These are phyloP conservation scores for Apiospora hydei DNA, from an alignment of 2,329 filamentous ascomycete species.

Conservation along the genomic window DNA sequence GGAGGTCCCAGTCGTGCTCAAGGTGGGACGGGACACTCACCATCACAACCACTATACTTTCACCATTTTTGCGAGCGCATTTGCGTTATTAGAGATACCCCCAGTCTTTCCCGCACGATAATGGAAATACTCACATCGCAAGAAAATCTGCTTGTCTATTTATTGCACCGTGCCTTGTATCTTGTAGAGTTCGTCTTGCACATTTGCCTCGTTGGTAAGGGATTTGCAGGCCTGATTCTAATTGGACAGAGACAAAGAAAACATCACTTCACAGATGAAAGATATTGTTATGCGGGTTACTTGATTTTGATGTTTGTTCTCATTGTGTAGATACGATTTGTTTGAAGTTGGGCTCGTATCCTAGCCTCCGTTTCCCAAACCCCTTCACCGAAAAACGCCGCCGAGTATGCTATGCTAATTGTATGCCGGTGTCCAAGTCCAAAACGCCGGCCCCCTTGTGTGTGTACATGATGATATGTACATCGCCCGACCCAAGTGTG, in stretches of 20 bases:
- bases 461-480: neutral
- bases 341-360: neutral
- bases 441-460: neutral
- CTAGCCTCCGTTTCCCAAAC: neutral
- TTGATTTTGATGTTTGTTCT: neutral
- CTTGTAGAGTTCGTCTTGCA: neutral
- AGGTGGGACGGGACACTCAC: neutral
- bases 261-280: neutral
- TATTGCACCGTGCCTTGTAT: neutral
- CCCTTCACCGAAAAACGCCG: neutral
- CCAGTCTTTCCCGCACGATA: slow-evolving; percentile 27
- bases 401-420: neutral
- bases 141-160: neutral
- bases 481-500: neutral
- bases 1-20: neutral
- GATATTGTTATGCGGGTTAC: neutral
- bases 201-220: neutral
- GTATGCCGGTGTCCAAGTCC: neutral
- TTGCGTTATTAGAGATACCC: slow-evolving; percentile 26
- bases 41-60: neutral
- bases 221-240: neutral
- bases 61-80: slow-evolving; percentile 25
- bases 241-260: too few relatives aligned
- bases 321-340: slow-evolving; percentile 15
- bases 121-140: slow-evolving; percentile 17